These are phyloP conservation scores for Cephalotrichum gorgonifer DNA, from an alignment of 2,329 filamentous ascomycete genomes.

Conservation along the genomic window DNA sequence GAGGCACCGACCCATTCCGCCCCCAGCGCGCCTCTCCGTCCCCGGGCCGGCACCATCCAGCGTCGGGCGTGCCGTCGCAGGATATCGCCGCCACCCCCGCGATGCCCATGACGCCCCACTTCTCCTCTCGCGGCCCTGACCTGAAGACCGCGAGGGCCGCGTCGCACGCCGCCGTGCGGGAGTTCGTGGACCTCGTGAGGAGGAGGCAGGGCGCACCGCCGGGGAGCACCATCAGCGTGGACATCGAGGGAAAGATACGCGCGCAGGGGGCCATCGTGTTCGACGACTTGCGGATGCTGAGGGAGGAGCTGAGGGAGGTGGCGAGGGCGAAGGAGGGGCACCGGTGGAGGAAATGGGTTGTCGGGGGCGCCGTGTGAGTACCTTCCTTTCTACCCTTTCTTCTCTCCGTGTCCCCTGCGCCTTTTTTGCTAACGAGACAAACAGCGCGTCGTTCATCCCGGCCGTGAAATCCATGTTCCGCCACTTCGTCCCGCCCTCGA, in stretches of 20 bases:
- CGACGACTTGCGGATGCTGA: slow-evolving; percentile 31
- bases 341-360: slow-evolving; percentile 41
- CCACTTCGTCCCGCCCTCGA: slow-evolving; percentile 17
- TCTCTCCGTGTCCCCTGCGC: neutral
- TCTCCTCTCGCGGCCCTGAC: slow-evolving; percentile 14
- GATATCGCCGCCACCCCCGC: neutral
- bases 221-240: slow-evolving; percentile 17
- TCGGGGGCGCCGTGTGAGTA: slow-evolving; percentile 41
- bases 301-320: slow-evolving; percentile 31
- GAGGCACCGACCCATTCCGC: neutral
- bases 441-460: slow-evolving; percentile 40
- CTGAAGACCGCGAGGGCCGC: slow-evolving; percentile 21
- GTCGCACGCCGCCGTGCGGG: slow-evolving; percentile 23
- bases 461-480: slow-evolving; percentile 41
- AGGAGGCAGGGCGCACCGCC: slow-evolving; percentile 17
- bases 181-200: slow-evolving; percentile 22
- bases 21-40: neutral
- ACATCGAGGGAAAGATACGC: slow-evolving; percentile 32
- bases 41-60: neutral
- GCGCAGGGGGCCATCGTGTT: slow-evolving; percentile 30
- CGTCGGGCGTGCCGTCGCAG: neutral
- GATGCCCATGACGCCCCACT: slow-evolving; percentile 9
- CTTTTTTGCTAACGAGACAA: neutral
- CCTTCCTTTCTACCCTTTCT: neutral
- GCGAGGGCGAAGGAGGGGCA: slow-evolving; percentile 33